phyloP scores from a whole-genome alignment of 306 rosid genomes.

The Medicago truncatula region MtrunA17r5.0-ANR NC_053047.1:32828001-32828500 shows the following conservation, averaged over 20 bases:
- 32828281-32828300: constrained; percentile 61
- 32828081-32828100: constrained; percentile 62
- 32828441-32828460: constrained; percentile 34
- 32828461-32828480: constrained; percentile 34
- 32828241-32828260: constrained; percentile 57
- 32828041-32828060: constrained; percentile 55
- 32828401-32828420: constrained; percentile 47
- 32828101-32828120: constrained; percentile 62
- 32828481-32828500: constrained; percentile 44
- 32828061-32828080: constrained; percentile 55
- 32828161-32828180: constrained; percentile 55
- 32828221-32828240: constrained; percentile 60
- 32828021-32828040: constrained; percentile 58
- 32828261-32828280: constrained; percentile 64
- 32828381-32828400: constrained; percentile 69
- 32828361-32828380: constrained; percentile 55
- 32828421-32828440: constrained; percentile 40
- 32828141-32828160: constrained; percentile 52
- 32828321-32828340: constrained; percentile 62
- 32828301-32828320: constrained; percentile 61
- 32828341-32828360: constrained; percentile 56
- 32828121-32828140: constrained; percentile 50
- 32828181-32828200: constrained; percentile 57
- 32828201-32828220: constrained; percentile 43
- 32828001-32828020: constrained; percentile 54